Conservation (phyloP, 1,139 yeast genomes). For the Geotrichum siamense region DNA sequence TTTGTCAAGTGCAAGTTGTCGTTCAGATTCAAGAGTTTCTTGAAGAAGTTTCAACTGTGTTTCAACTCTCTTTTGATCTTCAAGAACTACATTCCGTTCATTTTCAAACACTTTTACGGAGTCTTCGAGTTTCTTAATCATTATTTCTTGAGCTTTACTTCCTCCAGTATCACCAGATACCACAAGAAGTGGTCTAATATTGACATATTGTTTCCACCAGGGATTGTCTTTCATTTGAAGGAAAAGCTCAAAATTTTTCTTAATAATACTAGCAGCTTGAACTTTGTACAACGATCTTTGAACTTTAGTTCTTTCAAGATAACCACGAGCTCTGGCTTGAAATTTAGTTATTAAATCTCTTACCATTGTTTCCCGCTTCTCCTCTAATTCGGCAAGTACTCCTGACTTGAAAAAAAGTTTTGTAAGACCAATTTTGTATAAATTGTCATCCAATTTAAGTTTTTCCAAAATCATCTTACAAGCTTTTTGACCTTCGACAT, state of each 20-base stretch:
- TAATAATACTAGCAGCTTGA: constrained; percentile 66
- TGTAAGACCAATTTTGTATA: constrained; percentile 73
- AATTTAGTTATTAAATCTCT: constrained; percentile 51
- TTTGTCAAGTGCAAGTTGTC: constrained; percentile 39
- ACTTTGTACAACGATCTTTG: constrained; percentile 48
- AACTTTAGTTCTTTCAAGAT: constrained; percentile 47
- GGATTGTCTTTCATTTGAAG: constrained; percentile 52
- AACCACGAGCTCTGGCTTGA: constrained; percentile 67
- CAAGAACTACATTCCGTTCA: constrained; percentile 30
- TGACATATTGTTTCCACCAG: constrained; percentile 73
- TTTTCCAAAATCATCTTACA: constrained; percentile 61
- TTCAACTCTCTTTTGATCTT: constrained; percentile 33
- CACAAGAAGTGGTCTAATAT: constrained; percentile 69
- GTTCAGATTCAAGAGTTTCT: constrained; percentile 36
- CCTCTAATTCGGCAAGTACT: constrained; percentile 85
- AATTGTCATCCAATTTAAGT: constrained; percentile 53
- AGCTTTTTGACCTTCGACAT: constrained; percentile 48
- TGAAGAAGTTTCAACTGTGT: constrained; percentile 36
- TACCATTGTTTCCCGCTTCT: constrained; percentile 61
- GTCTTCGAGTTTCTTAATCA: constrained; percentile 43
- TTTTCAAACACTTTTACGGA: constrained; percentile 7
- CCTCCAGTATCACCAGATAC: constrained; percentile 40
- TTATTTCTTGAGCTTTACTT: constrained; percentile 50
- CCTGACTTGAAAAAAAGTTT: constrained; percentile 96
- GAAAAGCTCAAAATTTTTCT: constrained; percentile 53